phyloP scores from a whole-genome alignment of 805 yeast genomes.

The Yamadazyma endophytica region DNA sequence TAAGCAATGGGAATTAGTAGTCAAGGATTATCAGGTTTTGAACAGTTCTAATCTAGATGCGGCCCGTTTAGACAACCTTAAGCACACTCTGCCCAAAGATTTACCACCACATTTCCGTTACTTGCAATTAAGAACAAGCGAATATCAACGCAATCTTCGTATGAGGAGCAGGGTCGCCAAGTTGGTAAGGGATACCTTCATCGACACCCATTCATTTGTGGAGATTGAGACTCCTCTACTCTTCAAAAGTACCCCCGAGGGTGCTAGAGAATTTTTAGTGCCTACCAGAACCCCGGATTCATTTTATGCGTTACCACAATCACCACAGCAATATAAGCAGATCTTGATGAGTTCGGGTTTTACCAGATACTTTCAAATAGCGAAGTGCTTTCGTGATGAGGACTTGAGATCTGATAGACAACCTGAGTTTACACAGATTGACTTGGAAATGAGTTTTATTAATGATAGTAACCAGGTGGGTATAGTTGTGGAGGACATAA shows the following conservation, averaged over 20 bases:
- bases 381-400: constrained; percentile 94
- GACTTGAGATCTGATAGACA: constrained; percentile 93
- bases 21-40: constrained; percentile 49
- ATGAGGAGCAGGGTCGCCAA: constrained; percentile 54
- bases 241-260: constrained; percentile 96
- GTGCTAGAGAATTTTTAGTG: constrained; percentile 92
- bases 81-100: constrained; percentile 43
- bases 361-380: constrained; percentile 80
- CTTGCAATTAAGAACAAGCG: constrained; percentile 66
- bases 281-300: constrained; percentile 66
- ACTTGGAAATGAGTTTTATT: constrained; percentile 88
- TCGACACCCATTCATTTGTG: constrained; percentile 45
- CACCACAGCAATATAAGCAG: constrained; percentile 97
- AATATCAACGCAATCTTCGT: constrained; percentile 52
- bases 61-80: constrained; percentile 62
- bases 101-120: constrained; percentile 81
- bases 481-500: constrained; percentile 54
- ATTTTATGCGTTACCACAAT: constrained; percentile 92
- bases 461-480: constrained; percentile 62
- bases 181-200: constrained; percentile 39
- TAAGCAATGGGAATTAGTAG: constrained; percentile 53
- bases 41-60: constrained; percentile 64
- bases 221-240: constrained; percentile 92
- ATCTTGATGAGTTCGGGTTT: constrained; percentile 92
- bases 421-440: constrained; percentile 97